Base-by-base conservation (phyloP, 1,139 yeast species). In the Zygosaccharomyces sapae region DNA sequence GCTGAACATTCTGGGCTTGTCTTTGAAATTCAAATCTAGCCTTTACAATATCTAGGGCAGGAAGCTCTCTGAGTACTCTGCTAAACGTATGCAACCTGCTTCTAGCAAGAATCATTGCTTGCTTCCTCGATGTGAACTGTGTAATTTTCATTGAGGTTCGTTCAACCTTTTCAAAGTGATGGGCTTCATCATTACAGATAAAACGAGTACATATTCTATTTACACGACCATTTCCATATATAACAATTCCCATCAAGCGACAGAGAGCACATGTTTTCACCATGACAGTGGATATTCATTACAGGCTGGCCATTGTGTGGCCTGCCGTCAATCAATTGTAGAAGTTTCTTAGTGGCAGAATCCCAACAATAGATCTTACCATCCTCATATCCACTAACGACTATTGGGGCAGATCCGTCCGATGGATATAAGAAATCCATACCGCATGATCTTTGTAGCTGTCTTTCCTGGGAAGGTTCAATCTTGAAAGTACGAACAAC, bases 321-420 rank as follows among this genome's bases (percentile, higher is more conserved):
- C 10, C 44, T 42, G 0, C 62, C 69, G 47, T 66, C 58, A 13
- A 76, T 55, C 35, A 64, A 66, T 24, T 65, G 70, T 5, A 78
- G 70, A 3, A 81, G 63, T n/a, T 73, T 67, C 61, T 83, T 86
- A 5, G 80, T 66, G 55, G 86, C 90, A 1, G 88, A 73, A 58
- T 86, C 83, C 96, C 96, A 89, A 33, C 87, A 68, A 7, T 80
- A 65, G 1, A 88, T 67, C 0, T 75, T 73, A 1, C 84, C 81
- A 2, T 60, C 54, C 48, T 85, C 92, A 45, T 84, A 76, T 0
- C 95, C 95, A 3, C 89, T 80, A 1, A 39, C 52, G 22, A 85
- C 73, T 43, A 75, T 54, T 1, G 81, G 75, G 6, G 60, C 52
- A 34, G 46, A 31, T 31, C 50, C 55, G 13, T 44, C 48, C 44